These are phyloP conservation scores for Cladosporium sp. DNA, from an alignment of 2,329 filamentous ascomycete species.

Conservation along the genomic window DNA sequence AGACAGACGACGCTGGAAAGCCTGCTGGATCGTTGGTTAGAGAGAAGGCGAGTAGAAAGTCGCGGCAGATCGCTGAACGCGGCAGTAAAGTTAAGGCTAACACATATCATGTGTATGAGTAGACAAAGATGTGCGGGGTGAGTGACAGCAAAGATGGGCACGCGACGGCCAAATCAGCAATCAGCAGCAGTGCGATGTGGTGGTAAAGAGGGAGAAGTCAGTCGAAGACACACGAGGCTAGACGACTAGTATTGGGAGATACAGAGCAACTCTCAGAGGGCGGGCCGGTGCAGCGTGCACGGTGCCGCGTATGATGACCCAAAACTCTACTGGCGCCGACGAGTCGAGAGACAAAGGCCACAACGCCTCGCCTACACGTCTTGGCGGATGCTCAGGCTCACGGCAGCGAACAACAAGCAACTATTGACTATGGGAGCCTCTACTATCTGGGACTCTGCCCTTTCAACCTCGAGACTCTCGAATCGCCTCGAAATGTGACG, in stretches of 20 bases:
- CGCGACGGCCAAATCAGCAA: not conserved
- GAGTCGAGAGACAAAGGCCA: not conserved
- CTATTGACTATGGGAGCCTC: not conserved
- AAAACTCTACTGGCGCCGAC: not conserved
- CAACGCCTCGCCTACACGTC: conserved; percentile 5
- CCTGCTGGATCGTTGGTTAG: conserved; percentile 6
- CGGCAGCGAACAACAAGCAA: not conserved
- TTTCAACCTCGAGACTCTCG: not conserved
- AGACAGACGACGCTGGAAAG: conserved; percentile 3
- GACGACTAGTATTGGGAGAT: conserved; percentile 1
- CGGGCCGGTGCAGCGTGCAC: conserved; percentile 2
- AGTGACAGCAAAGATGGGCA: conserved; percentile 3
- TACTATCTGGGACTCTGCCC: too few species aligned
- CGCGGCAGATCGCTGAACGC: conserved; percentile 17
- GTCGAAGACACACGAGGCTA: conserved; percentile 5
- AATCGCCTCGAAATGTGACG: not conserved
- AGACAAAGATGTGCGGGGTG: not conserved
- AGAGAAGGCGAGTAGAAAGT: conserved; percentile 13
- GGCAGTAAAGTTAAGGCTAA: conserved; percentile 10
- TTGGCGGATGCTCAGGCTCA: conserved; percentile 4
- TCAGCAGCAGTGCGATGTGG: not conserved
- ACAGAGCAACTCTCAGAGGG: not conserved
- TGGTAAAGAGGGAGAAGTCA: conserved; percentile 4
- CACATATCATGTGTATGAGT: not conserved
- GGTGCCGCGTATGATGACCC: not conserved